phyloP scores from a whole-genome alignment of 1,284 basidiomycete genomes.

The Malassezia nana region DNA sequence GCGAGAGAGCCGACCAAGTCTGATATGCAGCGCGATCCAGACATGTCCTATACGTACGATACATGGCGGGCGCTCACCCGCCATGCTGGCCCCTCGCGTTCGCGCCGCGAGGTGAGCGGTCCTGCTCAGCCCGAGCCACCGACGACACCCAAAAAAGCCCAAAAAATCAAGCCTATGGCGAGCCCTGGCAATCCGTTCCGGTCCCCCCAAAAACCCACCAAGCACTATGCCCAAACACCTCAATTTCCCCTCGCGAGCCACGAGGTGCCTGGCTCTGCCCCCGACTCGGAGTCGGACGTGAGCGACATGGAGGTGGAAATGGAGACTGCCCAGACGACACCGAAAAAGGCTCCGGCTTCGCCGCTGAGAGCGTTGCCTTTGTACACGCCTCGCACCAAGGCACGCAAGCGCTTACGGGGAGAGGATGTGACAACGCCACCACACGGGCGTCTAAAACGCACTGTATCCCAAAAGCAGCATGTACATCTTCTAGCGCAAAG shows the following conservation, averaged over 20 bases:
- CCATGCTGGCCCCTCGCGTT: background rate
- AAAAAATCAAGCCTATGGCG: too few relatives aligned
- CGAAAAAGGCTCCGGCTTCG: background rate
- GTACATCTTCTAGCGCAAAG: conserved; percentile 5
- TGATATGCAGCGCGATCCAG: conserved; percentile 14
- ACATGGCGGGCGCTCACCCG: conserved; percentile 14
- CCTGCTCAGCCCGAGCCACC: background rate
- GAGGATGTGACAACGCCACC: conserved; percentile 15
- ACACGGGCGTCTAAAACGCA: background rate
- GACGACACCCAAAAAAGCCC: conserved; percentile 2
- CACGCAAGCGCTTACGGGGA: conserved; percentile 14
- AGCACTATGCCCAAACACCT: background rate
- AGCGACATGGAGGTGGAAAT: conserved; percentile 10
- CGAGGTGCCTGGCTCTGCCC: background rate
- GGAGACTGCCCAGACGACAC: background rate
- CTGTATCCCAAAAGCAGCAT: background rate
- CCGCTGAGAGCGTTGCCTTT: background rate
- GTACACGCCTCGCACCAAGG: conserved; percentile 16
- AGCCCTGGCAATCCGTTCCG: conserved; percentile 16
- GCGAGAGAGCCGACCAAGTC: conserved; percentile 12
- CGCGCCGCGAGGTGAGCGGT: background rate
- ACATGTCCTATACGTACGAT: conserved; percentile 15
- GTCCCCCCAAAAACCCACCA: conserved; percentile 9
- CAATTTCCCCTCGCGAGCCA: conserved; percentile 4
- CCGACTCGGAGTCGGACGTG: conserved; percentile 14